Base-by-base conservation (phyloP, 805 yeast species). In the Yarrowia osloensis region DNA sequence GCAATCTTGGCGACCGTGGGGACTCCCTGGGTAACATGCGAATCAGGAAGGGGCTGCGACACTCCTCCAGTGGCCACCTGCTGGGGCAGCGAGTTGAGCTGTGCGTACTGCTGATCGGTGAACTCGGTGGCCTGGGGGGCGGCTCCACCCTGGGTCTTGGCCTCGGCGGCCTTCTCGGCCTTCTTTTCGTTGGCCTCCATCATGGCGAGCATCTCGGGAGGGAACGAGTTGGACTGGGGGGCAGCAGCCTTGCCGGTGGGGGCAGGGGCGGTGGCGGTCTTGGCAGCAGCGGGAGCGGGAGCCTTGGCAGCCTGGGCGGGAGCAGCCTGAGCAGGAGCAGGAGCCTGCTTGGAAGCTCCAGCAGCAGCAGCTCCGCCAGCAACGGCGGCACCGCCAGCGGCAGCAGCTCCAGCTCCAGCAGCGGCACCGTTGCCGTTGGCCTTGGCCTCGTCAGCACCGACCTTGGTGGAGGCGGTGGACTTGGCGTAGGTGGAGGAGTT, bases 1-100 rank as follows among this genome's bases (percentile, higher is more conserved):
- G 63, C 63, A 40, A 57, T 40, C 63, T 57, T 57, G 49, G 63
- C 63, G n/a, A 57, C 63, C 44, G 63, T 57, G 37, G 63, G 63
- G 21, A 57, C 63, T 19, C 37, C 63, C 63, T 57, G 33, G 49
- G 63, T 39, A 26, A 57, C 49, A 39, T 57, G 49, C 47, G 63
- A 39, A 40, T 55, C 57, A 50, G 57, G 57, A 22, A 13, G 57
- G 40, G 57, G 55, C 55, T 31, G 59, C 21, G 59, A 21, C 31
- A 33, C 61, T 35, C 61, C 63, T 24, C 37, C 49, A 4, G 47
- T 12, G 33, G 63, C 63, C 35, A 57, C 63, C 49, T 57, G 31
- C 63, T 57, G 47, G 37, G 63, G 63, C 37, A 57, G 49, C 40
- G 47, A 39, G 63, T 57, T 57, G 37, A 57, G 49, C 63, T 57